Conservation (phyloP, 371 early-diverging fungal species). For the Capillidium heterosporum region DNA sequence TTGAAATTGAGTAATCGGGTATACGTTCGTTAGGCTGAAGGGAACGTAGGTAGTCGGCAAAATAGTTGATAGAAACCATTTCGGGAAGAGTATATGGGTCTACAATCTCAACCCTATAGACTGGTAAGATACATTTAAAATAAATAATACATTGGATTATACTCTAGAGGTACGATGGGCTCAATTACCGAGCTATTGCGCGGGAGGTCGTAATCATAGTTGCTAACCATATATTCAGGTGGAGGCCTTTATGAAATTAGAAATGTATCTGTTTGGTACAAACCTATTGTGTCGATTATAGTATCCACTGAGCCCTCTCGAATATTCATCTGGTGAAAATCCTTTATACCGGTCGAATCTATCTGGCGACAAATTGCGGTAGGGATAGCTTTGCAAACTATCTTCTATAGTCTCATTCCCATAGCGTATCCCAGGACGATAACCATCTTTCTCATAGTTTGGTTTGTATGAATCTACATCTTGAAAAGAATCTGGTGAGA, state of each 20-base stretch:
- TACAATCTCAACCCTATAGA: background rate
- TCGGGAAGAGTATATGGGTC: background rate
- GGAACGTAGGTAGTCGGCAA: background rate
- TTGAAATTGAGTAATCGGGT: background rate
- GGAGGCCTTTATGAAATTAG: background rate
- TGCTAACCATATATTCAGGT: background rate
- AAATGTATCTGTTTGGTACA: too few relatives aligned
- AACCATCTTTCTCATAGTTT: too few relatives aligned
- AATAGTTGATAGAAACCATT: conserved; percentile 1
- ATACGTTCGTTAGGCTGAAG: background rate
- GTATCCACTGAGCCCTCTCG: too few relatives aligned
- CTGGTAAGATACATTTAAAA: background rate
- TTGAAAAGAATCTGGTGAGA: too few relatives aligned
- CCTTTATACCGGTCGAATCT: too few relatives aligned
- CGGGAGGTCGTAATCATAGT: background rate
- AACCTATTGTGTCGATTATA: too few relatives aligned
- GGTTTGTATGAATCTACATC: too few relatives aligned
- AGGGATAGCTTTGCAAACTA: too few relatives aligned
- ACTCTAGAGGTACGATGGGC: background rate
- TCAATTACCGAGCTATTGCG: background rate
- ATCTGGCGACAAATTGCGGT: too few relatives aligned
- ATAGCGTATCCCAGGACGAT: too few relatives aligned
- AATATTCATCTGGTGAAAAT: too few relatives aligned
- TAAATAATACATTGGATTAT: background rate
- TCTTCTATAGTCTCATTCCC: too few relatives aligned